A percentile compares a stretch with the other conserved stretches of the same genome.
These are phyloP conservation scores for Yamadazyma akitaensis DNA, from an alignment of 805 yeast genomes.

Conservation along the genomic window DNA sequence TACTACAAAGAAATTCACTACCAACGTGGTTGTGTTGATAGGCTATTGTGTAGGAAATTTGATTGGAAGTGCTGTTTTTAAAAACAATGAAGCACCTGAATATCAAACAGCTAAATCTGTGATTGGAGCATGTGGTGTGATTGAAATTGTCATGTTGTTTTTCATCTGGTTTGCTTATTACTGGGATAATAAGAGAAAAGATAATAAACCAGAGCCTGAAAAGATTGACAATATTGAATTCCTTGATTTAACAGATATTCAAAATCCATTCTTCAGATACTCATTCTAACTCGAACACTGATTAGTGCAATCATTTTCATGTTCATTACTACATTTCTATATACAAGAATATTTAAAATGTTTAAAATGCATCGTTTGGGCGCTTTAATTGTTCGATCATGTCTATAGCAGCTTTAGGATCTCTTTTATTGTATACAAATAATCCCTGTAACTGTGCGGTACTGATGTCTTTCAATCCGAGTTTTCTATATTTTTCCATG, in stretches of 20 bases:
- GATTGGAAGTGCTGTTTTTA: constrained; percentile 53
- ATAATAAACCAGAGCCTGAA: constrained; percentile 14
- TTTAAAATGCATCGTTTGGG: constrained; percentile 17
- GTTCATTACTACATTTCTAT: background rate
- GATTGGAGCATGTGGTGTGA: constrained; percentile 33
- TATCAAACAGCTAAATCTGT: constrained; percentile 41
- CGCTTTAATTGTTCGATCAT: constrained; percentile 51
- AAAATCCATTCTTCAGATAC: constrained; percentile 54
- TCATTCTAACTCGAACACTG: constrained; percentile 3
- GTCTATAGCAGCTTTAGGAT: constrained; percentile 69
- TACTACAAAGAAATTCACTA: constrained; percentile 51
- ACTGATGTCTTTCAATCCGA: constrained; percentile 55
- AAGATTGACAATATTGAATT: constrained; percentile 43
- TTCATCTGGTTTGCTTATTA: constrained; percentile 24
- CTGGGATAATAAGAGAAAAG: constrained; percentile 38
- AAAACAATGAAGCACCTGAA: constrained; percentile 40
- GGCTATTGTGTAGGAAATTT: constrained; percentile 55
- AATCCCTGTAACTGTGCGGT: constrained; percentile 96
- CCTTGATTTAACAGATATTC: constrained; percentile 52
- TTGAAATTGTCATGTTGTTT: constrained; percentile 25
- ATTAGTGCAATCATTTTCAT: background rate
- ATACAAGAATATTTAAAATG: constrained; percentile 2
- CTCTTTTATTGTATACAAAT: constrained; percentile 86
- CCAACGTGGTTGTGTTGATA: constrained; percentile 43
- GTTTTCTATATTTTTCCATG: constrained; percentile 41